phyloP scores from a whole-genome alignment of 2,329 filamentous ascomycete genomes.

The Colletotrichum noveboracense region DNA sequence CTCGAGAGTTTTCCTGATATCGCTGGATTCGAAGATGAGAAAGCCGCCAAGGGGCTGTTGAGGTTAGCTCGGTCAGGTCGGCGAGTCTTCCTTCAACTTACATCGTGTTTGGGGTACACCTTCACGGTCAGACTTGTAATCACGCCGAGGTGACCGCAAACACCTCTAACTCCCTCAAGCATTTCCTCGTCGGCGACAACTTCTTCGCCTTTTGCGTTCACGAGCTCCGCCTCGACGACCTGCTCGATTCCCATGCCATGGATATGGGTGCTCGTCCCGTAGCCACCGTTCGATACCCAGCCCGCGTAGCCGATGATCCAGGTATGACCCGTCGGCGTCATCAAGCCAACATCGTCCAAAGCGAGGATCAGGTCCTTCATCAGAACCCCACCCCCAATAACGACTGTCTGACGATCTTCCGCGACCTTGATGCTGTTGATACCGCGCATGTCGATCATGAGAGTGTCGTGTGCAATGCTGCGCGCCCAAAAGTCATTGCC shows the following conservation, averaged over 20 bases:
- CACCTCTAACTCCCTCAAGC: conserved; percentile 31
- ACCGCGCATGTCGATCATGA: not conserved
- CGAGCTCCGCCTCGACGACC: conserved; percentile 35
- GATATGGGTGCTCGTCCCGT: conserved; percentile 31
- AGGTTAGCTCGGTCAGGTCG: not conserved
- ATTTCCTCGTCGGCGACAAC: conserved; percentile 30
- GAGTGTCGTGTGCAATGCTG: not conserved
- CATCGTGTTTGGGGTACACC: conserved; percentile 21
- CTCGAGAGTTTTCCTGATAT: not conserved
- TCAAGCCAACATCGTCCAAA: not conserved
- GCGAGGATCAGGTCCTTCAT: not conserved
- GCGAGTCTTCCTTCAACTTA: not conserved
- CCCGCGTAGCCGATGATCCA: conserved; percentile 35
- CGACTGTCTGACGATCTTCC: not conserved
- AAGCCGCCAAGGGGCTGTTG: not conserved
- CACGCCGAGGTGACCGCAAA: conserved; percentile 30
- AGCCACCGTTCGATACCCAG: conserved; percentile 40
- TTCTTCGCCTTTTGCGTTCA: conserved; percentile 29
- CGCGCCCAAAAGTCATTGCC: conserved; percentile 3
- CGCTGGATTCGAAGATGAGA: not conserved
- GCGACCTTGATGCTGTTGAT: not conserved
- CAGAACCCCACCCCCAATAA: not conserved
- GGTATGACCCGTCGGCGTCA: not conserved
- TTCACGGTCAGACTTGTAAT: conserved; percentile 31
- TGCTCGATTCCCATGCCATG: conserved; percentile 41